These are phyloP conservation scores for Arthrobotrys sphaeroides DNA, from an alignment of 2,329 filamentous ascomycete genomes.

Conservation along the genomic window DNA sequence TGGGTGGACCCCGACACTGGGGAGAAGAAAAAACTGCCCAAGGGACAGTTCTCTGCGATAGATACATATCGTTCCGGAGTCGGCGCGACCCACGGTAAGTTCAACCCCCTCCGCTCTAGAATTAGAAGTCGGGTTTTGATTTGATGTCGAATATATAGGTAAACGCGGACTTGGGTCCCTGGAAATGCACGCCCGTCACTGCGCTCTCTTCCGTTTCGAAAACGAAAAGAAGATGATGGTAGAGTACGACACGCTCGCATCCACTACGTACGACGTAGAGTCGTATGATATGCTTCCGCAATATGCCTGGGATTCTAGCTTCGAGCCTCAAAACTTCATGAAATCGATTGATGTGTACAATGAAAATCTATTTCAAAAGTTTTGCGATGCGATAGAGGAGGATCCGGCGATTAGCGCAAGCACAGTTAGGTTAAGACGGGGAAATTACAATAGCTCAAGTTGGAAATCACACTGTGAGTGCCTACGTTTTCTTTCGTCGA, in stretches of 20 bases:
- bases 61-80: conserved; percentile 39
- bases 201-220: conserved; percentile 39
- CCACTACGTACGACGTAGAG: conserved; percentile 48
- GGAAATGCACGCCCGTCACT: conserved; percentile 50
- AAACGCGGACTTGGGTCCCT: conserved; percentile 23
- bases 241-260: conserved; percentile 32
- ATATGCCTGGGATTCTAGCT: conserved; percentile 56
- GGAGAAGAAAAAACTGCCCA: conserved; percentile 12
- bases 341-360: conserved; percentile 55
- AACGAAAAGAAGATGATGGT: conserved; percentile 43
- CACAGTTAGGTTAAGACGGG: background rate
- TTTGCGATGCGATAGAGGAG: conserved; percentile 31
- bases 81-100: conserved; percentile 38
- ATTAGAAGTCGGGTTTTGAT: conserved; percentile 4
- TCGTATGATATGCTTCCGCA: conserved; percentile 56
- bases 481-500: conserved; percentile 40
- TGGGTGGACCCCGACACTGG: conserved; percentile 31
- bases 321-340: conserved; percentile 22
- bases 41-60: conserved; percentile 22
- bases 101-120: background rate
- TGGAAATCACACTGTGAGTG: conserved; percentile 20
- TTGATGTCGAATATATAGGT: conserved; percentile 16
- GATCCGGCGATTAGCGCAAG: background rate
- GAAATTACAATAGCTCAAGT: background rate
- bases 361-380: conserved; percentile 46